phyloP scores from a whole-genome alignment of 331 rosid species.

The Acacia concinna region DNA sequence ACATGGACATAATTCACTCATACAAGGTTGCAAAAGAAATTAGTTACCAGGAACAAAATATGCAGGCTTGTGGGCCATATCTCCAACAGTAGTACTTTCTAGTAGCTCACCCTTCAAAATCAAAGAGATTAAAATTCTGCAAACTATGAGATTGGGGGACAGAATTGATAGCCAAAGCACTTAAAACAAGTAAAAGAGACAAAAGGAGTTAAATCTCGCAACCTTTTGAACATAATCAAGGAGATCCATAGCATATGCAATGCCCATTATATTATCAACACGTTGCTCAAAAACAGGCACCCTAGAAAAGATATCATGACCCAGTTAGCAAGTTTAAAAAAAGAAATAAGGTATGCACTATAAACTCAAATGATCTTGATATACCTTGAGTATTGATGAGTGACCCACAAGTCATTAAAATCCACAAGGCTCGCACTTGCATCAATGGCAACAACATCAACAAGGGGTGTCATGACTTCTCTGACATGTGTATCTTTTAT shows the following conservation, averaged over 20 bases:
- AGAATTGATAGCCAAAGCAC: constrained; percentile 46
- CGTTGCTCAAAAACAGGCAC: constrained; percentile 99
- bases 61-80: constrained; percentile 98
- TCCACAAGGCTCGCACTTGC: constrained; percentile 80
- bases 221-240: constrained; percentile 93
- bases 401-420: constrained; percentile 86
- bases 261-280: constrained; percentile 93
- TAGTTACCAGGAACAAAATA: constrained; percentile 96
- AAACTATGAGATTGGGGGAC: constrained; percentile 53
- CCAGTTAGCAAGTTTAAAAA: constrained; percentile 12
- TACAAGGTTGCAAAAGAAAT: constrained; percentile 23
- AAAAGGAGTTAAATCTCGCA: constrained; percentile 33
- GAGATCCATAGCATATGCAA: constrained; percentile 98
- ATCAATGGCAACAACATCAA: constrained; percentile 97
- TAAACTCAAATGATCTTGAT: constrained; percentile 19
- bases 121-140: constrained; percentile 64
- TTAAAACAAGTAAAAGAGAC: constrained; percentile 21
- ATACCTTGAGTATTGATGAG: constrained; percentile 99
- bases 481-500: constrained; percentile 95
- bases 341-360: not conserved
- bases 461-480: constrained; percentile 99
- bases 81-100: constrained; percentile 80
- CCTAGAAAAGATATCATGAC: constrained; percentile 47
- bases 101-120: constrained; percentile 94
- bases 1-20: not conserved